Evolutionary conservation across 2,329 filamentous ascomycete genomes (phyloP), one percentile per base, ranked within the genome.

Genomic region (Paraconiothyrium brasiliense): DNA sequence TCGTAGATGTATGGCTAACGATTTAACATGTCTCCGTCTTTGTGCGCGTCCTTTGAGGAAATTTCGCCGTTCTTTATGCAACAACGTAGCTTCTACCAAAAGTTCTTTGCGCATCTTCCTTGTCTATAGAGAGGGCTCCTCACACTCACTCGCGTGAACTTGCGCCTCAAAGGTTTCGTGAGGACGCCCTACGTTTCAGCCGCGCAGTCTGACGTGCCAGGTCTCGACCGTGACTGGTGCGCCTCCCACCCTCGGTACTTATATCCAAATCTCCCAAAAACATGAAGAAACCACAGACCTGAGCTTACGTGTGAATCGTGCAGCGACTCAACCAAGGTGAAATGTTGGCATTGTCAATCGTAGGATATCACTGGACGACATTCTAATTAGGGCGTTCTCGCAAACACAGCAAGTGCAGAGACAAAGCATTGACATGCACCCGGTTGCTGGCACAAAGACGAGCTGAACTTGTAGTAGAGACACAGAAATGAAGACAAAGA

Each of bases 151-250:
- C 20, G 20, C 43, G 20, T 9, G 9, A 3, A 43, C 27, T 27
- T 14, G 20, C 22, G 35, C 35, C 41, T 43, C 35, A 22, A 9
- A 27, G 22, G 50, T 54, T 41, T 43, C 35, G 30, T 32, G 14
- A 20, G 6, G 5, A 50, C 47, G 50, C 50, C 50, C 9, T 27
- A 14, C 13, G 50, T 54, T 54, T 54, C 50, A 54, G 50, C 50
- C 50, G 35, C 50, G 22, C 34, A 41, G 8, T 41, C 50, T 41
- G 22, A 22, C 22, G 35, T 43, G 22, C 16, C 34, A 50, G 14
- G 48, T 20, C 20, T 24, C 11, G 22, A 22, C 11, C 20, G 20
- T 22, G 43, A 46, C 10, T 46, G 43, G 43, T 46, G 43, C 43
- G 43, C 43, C 43, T 24, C 20, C n/a, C n/a, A 24, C 8, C 20